A percentile compares a stretch with the other conserved stretches of the same genome.
Evolutionary conservation across 495 filamentous ascomycete genomes (phyloP).

Genomic region (Chaetomium cochliodes): DNA sequence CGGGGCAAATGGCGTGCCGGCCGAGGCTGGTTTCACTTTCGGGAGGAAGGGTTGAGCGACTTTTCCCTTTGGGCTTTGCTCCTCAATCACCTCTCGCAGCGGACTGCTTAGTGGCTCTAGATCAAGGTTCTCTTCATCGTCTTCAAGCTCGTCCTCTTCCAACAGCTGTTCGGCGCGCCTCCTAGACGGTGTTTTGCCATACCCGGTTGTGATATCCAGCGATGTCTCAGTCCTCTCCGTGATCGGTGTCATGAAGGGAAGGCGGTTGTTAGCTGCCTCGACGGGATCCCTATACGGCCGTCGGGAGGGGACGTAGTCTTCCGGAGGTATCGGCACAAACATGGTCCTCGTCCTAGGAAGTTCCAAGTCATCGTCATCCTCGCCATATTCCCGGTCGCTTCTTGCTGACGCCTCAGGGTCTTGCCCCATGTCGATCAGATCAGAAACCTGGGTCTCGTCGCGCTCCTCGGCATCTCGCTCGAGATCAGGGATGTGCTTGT

Average conservation of each 20-base stretch:
- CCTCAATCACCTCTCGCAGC: constrained; percentile 58
- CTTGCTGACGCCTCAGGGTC: constrained; percentile 9
- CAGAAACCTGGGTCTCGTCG: constrained; percentile 32
- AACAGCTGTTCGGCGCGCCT: constrained; percentile 27
- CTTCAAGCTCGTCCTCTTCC: constrained; percentile 34
- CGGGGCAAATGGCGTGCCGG: constrained; percentile 22
- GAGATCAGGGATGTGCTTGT: constrained; percentile 63
- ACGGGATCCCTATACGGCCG: constrained; percentile 73
- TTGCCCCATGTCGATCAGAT: constrained; percentile 39
- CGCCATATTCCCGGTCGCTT: constrained; percentile 23
- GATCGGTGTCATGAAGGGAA: constrained; percentile 98
- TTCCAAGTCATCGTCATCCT: constrained; percentile 41
- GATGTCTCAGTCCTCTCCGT: constrained; percentile 92
- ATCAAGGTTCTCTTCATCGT: constrained; percentile 44
- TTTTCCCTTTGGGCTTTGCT: constrained; percentile 40
- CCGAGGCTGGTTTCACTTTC: constrained; percentile 33
- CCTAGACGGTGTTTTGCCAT: constrained; percentile 73
- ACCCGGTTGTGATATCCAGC: constrained; percentile 59
- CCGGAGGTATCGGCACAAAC: constrained; percentile 70
- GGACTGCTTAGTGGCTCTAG: constrained; percentile 67
- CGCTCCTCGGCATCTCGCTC: constrained; percentile 27
- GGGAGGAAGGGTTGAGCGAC: constrained; percentile 50
- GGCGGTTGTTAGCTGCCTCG: constrained; percentile 75
- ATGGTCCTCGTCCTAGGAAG: constrained; percentile 46
- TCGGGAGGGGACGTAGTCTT: constrained; percentile 75